A percentile compares a stretch with the other conserved stretches of the same genome.
These are phyloP conservation scores for Mycena belliarum DNA, from an alignment of 768 basidiomycete species.

Conservation along the genomic window DNA sequence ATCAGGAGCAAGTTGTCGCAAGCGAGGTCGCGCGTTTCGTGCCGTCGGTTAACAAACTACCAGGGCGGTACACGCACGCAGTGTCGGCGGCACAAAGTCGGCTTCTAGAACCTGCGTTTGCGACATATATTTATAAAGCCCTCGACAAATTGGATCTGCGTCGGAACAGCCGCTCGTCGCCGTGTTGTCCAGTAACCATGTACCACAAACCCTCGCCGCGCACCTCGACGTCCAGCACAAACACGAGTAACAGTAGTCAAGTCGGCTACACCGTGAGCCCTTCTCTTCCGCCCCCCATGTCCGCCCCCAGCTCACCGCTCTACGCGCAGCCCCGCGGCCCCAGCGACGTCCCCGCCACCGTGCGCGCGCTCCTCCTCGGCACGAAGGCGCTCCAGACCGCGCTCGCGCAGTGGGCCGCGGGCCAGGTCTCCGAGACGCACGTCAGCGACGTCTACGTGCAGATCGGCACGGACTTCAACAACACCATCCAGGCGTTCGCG, in stretches of 20 bases:
- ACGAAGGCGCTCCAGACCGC: constrained; percentile 82
- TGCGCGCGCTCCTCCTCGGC: constrained; percentile 69
- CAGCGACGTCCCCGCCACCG: constrained; percentile 59
- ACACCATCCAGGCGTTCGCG: constrained; percentile 73
- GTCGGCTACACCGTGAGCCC: neutral
- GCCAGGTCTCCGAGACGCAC: constrained; percentile 59
- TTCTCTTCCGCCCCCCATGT: constrained; percentile 9
- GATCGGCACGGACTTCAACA: constrained; percentile 88
- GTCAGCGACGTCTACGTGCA: constrained; percentile 91
- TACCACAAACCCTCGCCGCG: constrained; percentile 3
- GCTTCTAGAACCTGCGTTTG: too few species aligned
- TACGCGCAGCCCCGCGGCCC: constrained; percentile 26
- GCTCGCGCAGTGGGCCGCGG: constrained; percentile 67
- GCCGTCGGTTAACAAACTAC: too few species aligned
- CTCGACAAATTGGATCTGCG: too few species aligned
- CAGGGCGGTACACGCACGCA: too few species aligned
- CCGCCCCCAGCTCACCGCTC: constrained; percentile 4
- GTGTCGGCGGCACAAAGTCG: too few species aligned
- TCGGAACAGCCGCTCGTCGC: too few species aligned
- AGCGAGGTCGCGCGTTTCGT: too few species aligned
- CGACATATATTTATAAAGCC: too few species aligned
- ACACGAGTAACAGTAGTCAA: constrained; percentile 21
- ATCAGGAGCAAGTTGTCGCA: too few species aligned
- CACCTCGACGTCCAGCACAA: constrained; percentile 19
- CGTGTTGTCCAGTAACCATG: too few species aligned